Evolutionary conservation across 2,329 filamentous ascomycete genomes (phyloP), one percentile per base, ranked within the genome.

Genomic region (Sclerotinia subarctica): DNA sequence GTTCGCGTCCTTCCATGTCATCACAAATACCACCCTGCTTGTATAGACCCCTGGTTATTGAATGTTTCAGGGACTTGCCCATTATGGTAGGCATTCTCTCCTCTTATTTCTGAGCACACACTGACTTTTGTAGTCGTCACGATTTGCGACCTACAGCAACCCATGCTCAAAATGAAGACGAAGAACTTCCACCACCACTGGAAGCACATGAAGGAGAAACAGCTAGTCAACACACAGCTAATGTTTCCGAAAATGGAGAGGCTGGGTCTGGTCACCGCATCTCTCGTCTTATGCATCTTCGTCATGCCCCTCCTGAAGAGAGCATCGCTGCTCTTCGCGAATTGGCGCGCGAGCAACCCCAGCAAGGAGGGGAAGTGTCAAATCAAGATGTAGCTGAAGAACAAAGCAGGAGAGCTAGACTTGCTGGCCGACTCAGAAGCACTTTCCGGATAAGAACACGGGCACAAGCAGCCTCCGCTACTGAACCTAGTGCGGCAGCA

Each of bases 51-150:
- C 5, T 91, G 88, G 88, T 80, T 91, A 54, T 80, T 90, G 69
- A 89, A 90, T 68, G 85, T 91, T 15, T 89, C 88, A 15, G 88
- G 88, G 69, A 90, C 88, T 42, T 90, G 88, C 77, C 88, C 88
- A 24, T 77, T 90, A 69, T 90, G 88, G 88, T 90, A 81, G 81
- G 86, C 80, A 21, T 11, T 46, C 42, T 21, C 46, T 29, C 26
- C 2, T 32, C 24, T 26, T 24, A 44, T 56, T 47, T 58, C n/a
- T 65, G 7, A 47, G 24, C 57, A 69, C 21, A 52, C 42, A 62
- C 66, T 73, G 69, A 71, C 49, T 52, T 68, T 71, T 57, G 67
- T 58, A 79, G 78, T 66, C 78, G 78, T 62, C 77, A 78, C 53
- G 78, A 80, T 73, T 75, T 79, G 24, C 76, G 77, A 46, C 77